These are phyloP conservation scores for Penicillium dipodomyicola DNA, from an alignment of 495 filamentous ascomycete genomes.

Conservation along the genomic window DNA sequence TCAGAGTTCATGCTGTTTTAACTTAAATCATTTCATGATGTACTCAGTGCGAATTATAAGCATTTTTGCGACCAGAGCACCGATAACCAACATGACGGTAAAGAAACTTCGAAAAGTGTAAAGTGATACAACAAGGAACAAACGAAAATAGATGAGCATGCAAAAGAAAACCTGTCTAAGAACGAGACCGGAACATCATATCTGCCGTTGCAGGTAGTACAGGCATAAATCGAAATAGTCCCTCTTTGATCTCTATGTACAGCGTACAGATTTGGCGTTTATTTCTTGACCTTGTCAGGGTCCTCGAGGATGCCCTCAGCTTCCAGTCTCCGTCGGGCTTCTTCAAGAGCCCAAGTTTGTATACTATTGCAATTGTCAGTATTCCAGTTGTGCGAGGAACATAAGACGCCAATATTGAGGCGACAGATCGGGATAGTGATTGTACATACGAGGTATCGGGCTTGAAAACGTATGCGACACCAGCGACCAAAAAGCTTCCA, in stretches of 20 bases:
- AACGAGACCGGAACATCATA: constrained; percentile 37
- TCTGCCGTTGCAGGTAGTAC: constrained; percentile 34
- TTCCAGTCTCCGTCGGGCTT: constrained; percentile 89
- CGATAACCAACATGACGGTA: constrained; percentile 30
- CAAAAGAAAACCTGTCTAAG: constrained; percentile 45
- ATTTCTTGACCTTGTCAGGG: constrained; percentile 52
- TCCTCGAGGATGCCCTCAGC: constrained; percentile 90
- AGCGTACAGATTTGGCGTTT: constrained; percentile 41
- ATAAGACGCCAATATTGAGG: constrained; percentile 3
- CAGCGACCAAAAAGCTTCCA: constrained; percentile 71
- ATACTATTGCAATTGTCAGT: constrained; percentile 61
- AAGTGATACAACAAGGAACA: constrained; percentile 39
- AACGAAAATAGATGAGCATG: constrained; percentile 35
- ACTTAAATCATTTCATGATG: not conserved
- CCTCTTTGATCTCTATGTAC: constrained; percentile 47
- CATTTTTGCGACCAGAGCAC: constrained; percentile 17
- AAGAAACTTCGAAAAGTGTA: constrained; percentile 30
- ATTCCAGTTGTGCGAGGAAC: not conserved
- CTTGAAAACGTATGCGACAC: constrained; percentile 91
- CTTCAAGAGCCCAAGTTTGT: constrained; percentile 98
- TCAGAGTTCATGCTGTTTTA: not conserved
- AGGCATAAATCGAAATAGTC: constrained; percentile 35
- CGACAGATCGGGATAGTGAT: not conserved
- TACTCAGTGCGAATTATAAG: constrained; percentile 9
- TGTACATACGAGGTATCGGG: constrained; percentile 92